phyloP scores from a whole-genome alignment of 2,329 filamentous ascomycete species.

The Xylaria sp. region DNA sequence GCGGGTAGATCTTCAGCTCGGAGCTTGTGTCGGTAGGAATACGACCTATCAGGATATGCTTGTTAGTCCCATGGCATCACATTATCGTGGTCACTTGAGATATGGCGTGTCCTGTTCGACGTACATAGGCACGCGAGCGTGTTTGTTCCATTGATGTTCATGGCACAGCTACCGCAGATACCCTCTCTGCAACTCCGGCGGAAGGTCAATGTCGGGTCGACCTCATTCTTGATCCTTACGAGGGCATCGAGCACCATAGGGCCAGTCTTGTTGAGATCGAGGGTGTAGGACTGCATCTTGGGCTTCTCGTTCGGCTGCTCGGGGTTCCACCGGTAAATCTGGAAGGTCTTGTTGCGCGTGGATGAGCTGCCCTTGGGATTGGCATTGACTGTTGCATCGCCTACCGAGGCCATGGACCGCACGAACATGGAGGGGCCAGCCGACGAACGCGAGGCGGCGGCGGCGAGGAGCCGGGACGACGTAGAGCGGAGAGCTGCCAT shows the following conservation, averaged over 20 bases:
- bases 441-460: slow-evolving; percentile 55
- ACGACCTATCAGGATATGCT: slow-evolving; percentile 72
- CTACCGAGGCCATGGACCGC: slow-evolving; percentile 66
- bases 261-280: slow-evolving; percentile 98
- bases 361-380: slow-evolving; percentile 68
- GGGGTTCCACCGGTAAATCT: slow-evolving; percentile 99
- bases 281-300: slow-evolving; percentile 90
- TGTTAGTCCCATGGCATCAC: slow-evolving; percentile 36
- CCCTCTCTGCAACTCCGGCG: slow-evolving; percentile 95
- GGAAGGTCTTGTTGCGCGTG: slow-evolving; percentile 87
- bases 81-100: neutral
- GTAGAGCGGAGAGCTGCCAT: slow-evolving; percentile 73
- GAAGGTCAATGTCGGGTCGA: slow-evolving; percentile 96
- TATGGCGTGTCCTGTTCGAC: slow-evolving; percentile 52
- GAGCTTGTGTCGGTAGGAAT: slow-evolving; percentile 85
- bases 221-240: slow-evolving; percentile 98
- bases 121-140: slow-evolving; percentile 96
- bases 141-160: slow-evolving; percentile 99
- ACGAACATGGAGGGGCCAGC: slow-evolving; percentile 57
- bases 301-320: slow-evolving; percentile 93
- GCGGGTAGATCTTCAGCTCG: slow-evolving; percentile 94
- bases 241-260: slow-evolving; percentile 98
- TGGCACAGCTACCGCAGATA: slow-evolving; percentile 97
- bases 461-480: slow-evolving; percentile 63
- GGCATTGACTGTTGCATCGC: slow-evolving; percentile 69